Evolutionary conservation across 2,329 filamentous ascomycete genomes (phyloP).

Genomic region (Apiospora hydei): DNA sequence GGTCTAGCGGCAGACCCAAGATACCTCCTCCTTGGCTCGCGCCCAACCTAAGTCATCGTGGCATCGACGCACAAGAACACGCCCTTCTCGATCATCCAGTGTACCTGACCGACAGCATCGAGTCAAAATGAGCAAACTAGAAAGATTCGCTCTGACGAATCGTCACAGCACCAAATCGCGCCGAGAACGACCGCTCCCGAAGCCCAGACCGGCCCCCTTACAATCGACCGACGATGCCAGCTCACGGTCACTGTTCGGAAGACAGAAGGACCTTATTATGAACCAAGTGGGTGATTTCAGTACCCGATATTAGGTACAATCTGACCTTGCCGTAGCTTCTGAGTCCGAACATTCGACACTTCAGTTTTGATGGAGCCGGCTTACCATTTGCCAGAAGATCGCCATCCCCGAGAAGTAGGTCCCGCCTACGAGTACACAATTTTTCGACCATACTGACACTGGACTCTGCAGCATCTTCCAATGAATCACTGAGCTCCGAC

Average conservation of each 20-base stretch:
- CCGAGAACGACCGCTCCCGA: conserved; percentile 32
- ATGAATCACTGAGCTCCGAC: conserved; percentile 14
- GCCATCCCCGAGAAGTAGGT: conserved; percentile 35
- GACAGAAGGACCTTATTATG: conserved; percentile 39
- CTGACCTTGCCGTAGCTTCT: neutral
- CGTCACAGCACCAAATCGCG: conserved; percentile 31
- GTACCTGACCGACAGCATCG: neutral
- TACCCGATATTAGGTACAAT: neutral
- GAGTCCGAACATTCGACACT: conserved; percentile 40
- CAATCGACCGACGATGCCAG: conserved; percentile 34
- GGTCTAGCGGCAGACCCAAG: neutral
- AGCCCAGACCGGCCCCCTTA: conserved; percentile 33
- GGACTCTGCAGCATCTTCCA: conserved; percentile 21
- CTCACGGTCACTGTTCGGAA: conserved; percentile 34
- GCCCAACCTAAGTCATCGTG: neutral
- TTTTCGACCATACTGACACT: conserved; percentile 30
- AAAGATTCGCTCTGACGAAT: conserved; percentile 14
- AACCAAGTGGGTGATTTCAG: conserved; percentile 34
- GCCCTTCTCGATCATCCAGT: neutral
- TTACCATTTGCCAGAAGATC: conserved; percentile 33
- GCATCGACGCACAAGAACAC: neutral
- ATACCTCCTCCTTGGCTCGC: neutral
- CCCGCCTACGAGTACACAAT: conserved; percentile 4
- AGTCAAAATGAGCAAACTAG: conserved; percentile 3
- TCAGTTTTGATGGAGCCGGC: conserved; percentile 38